Evolutionary conservation across 805 yeast genomes (phyloP).

Genomic region (Groenewaldozyma salmanticensis): DNA sequence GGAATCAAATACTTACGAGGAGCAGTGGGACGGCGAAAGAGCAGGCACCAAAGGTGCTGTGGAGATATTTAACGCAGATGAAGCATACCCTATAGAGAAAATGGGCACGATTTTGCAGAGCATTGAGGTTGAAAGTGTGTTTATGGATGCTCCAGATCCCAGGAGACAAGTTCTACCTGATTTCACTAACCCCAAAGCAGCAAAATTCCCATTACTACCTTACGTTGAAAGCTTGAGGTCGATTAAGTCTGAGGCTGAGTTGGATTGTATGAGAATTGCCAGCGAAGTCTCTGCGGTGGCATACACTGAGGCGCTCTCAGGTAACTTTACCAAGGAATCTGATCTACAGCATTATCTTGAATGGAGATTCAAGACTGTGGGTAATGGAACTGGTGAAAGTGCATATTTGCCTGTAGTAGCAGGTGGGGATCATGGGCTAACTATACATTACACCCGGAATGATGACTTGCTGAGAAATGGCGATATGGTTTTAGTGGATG

Average conservation of each 20-base stretch:
- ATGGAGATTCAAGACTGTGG: conserved; percentile 72
- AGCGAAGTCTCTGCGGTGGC: conserved; percentile 77
- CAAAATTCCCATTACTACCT: conserved; percentile 1
- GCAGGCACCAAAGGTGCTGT: conserved; percentile 77
- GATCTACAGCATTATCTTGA: conserved; percentile 73
- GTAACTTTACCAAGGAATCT: conserved; percentile 54
- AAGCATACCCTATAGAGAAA: conserved; percentile 42
- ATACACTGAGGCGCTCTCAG: conserved; percentile 70
- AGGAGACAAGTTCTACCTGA: background rate
- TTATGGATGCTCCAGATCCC: conserved; percentile 8
- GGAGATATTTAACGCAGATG: conserved; percentile 83
- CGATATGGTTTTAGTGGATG: conserved; percentile 87
- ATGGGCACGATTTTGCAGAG: conserved; percentile 8
- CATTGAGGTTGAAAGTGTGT: conserved; percentile 7
- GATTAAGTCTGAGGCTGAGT: conserved; percentile 67
- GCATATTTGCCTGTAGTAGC: conserved; percentile 97
- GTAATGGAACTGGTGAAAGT: conserved; percentile 59
- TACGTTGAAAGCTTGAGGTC: conserved; percentile 35
- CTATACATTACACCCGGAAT: conserved; percentile 89
- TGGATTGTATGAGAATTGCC: conserved; percentile 70
- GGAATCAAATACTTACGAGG: conserved; percentile 64
- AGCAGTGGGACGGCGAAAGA: conserved; percentile 92
- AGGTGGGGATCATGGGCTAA: conserved; percentile 79
- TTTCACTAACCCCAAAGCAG: background rate
- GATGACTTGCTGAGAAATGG: conserved; percentile 69